These are phyloP conservation scores for Closterium sp. DNA, from an alignment of 139 green algal genomes.

Conservation along the genomic window DNA sequence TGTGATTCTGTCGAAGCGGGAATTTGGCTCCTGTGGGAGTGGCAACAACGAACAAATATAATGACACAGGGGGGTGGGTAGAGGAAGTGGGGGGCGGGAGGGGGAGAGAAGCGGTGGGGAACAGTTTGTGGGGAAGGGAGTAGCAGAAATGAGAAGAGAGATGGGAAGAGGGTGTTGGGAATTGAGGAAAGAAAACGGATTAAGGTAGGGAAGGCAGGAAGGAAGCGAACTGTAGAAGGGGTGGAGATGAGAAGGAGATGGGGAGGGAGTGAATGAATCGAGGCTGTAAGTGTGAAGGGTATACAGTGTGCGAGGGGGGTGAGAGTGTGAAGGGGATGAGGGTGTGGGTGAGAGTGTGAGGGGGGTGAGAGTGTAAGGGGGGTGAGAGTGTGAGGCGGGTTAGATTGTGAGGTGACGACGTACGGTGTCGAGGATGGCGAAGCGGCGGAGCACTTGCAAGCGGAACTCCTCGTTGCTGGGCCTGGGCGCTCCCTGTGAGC, in stretches of 20 bases:
- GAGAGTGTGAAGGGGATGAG: not conserved
- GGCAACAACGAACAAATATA: not conserved
- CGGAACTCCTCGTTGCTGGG: constrained; percentile 31
- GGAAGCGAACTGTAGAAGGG: no score
- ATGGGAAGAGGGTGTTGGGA: no score
- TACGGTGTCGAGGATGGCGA: constrained; percentile 41
- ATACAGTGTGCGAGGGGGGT: not conserved
- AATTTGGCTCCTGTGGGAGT: constrained; percentile 7
- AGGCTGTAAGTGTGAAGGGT: no score
- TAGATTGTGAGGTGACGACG: not conserved
- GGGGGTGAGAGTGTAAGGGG: not conserved
- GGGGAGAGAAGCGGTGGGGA: no score
- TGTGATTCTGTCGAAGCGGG: constrained; percentile 34
- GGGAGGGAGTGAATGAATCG: no score
- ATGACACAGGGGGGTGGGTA: no score
- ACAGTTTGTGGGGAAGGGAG: no score
- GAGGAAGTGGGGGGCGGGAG: no score
- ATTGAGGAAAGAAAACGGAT: no score
- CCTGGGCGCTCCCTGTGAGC: constrained; percentile 18
- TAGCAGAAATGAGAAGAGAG: no score
- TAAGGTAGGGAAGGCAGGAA: no score
- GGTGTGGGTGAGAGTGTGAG: not conserved
- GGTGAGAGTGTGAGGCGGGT: not conserved
- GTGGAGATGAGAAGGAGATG: no score
- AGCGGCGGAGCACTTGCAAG: constrained; percentile 24